A percentile compares a stretch with the other conserved stretches of the same genome.
Evolutionary conservation across 352 stramenopile genomes (phyloP).

Genomic region (Aphanomyces euteiches): DNA sequence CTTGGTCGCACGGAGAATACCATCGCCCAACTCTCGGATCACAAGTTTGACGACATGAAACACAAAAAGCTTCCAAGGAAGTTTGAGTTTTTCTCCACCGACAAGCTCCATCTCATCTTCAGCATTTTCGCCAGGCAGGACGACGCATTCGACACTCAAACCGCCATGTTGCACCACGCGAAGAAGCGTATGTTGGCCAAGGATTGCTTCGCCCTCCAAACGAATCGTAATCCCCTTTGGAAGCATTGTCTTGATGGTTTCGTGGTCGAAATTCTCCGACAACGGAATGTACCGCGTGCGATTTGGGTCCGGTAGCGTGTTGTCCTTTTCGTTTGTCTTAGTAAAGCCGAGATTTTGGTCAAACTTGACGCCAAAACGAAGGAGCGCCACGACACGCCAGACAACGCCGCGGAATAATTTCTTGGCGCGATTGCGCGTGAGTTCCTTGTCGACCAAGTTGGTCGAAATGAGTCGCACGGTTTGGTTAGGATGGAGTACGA

Average conservation of each 20-base stretch:
- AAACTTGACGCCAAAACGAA: slow-evolving; percentile 86
- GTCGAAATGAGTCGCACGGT: slow-evolving; percentile 82
- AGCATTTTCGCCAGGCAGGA: slow-evolving; percentile 46
- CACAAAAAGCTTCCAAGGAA: slow-evolving; percentile 67
- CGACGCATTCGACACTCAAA: slow-evolving; percentile 78
- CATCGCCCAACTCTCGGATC: slow-evolving; percentile 69
- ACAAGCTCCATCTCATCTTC: slow-evolving; percentile 73
- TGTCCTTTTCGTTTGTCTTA: slow-evolving; percentile 41
- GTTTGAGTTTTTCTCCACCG: slow-evolving; percentile 77
- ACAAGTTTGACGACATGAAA: slow-evolving; percentile 66
- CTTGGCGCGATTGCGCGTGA: slow-evolving; percentile 67
- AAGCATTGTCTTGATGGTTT: slow-evolving; percentile 88
- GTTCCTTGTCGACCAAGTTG: slow-evolving; percentile 83
- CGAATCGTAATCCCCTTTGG: slow-evolving; percentile 78
- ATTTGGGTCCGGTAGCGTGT: slow-evolving; percentile 38
- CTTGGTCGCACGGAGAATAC: slow-evolving; percentile 71
- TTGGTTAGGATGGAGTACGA: slow-evolving; percentile 66
- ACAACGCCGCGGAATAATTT: slow-evolving; percentile 82
- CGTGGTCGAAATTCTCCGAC: slow-evolving; percentile 87
- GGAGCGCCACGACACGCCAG: slow-evolving; percentile 80
- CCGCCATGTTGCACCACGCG: slow-evolving; percentile 82
- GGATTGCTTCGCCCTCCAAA: slow-evolving; percentile 70
- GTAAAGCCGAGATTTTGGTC: slow-evolving; percentile 78
- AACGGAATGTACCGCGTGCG: slow-evolving; percentile 64
- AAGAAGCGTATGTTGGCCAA: slow-evolving; percentile 66